Evolutionary conservation across 768 basidiomycete genomes (phyloP).

Genomic region (Paxillus ammoniavirescens): DNA sequence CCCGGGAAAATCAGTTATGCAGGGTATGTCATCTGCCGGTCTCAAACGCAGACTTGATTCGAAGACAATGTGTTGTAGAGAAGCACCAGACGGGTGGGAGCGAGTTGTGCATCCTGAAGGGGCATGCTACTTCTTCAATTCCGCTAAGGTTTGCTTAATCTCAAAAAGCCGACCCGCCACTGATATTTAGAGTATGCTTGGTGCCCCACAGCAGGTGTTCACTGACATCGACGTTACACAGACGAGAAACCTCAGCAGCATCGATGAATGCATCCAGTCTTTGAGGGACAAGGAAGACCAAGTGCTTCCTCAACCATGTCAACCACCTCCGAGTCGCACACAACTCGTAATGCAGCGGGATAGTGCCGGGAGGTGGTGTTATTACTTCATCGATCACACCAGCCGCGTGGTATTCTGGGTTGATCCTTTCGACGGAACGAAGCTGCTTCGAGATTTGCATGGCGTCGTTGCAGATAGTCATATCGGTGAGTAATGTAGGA

Average conservation of each 20-base stretch:
- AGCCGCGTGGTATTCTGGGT: conserved; percentile 3
- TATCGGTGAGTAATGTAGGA: background rate
- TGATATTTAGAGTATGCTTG: background rate
- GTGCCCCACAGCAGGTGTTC: background rate
- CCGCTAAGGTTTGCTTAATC: background rate
- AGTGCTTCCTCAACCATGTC: too few species aligned
- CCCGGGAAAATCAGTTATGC: background rate
- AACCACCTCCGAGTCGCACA: background rate
- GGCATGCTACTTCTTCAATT: background rate
- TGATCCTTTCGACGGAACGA: background rate
- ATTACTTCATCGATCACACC: conserved; percentile 1
- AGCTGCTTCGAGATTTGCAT: background rate
- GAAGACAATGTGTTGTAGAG: background rate
- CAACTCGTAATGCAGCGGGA: background rate
- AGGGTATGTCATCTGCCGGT: background rate
- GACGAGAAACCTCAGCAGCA: background rate
- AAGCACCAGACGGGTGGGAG: background rate
- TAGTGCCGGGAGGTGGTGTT: background rate
- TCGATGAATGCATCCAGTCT: background rate
- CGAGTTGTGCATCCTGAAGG: conserved; percentile 2
- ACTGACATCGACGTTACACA: conserved; percentile 1
- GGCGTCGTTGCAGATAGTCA: background rate
- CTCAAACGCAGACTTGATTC: background rate
- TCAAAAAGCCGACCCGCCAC: too few species aligned
- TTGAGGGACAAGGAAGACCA: background rate